Base-by-base conservation (phyloP, 768 basidiomycete genomes). In the Mrakia frigida region DNA sequence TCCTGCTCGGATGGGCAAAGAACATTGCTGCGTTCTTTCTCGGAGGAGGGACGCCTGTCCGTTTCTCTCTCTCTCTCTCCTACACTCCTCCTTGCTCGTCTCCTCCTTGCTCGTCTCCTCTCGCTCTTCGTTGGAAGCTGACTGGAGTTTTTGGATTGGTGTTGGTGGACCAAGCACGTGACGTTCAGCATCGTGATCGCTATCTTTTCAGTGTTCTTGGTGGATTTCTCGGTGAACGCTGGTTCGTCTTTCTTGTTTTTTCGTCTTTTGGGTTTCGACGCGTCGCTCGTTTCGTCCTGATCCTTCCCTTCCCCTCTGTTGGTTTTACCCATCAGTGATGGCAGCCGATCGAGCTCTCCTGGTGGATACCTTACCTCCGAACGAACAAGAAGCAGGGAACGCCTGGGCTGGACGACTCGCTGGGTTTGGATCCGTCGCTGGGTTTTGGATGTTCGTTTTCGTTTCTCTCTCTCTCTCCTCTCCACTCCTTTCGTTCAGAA, bases 321-420 rank as follows among this genome's bases (percentile, higher is more conserved):
- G 6, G 2, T n/a, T 50, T 25, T 53, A 14, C 11, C 43, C 2
- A 7, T 63, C 79, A 90, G 93, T 95, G 3, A 91, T 91, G 85
- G 92, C 94, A 0, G 88, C 93, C 28, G 93, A 97, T 82, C 91
- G 95, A 68, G 92, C 94, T 0, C 87, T 97, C 14, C 85, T 98
- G 11, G 92, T 98, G 0, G 95, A 98, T 81, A 91, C 88, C 0
- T 83, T 96, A 6, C 90, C 93, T 0, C 85, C 91, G 0, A 82
- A 87, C 1, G 85, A 88, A 35, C 95, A 98, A 82, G 89, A 94
- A 9, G 85, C 87, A 13, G 94, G 92, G 0, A 97, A 95, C 81
- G 95, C 95, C 0, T 98, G 95, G 95, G 95, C 93, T 0, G 93
- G 92, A 0, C 86, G 91, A n/a, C 95, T 97, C 93, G 84, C 91